Evolutionary conservation across 257 asterid genomes (phyloP).

Genomic region (Nicotiana benthamiana): DNA sequence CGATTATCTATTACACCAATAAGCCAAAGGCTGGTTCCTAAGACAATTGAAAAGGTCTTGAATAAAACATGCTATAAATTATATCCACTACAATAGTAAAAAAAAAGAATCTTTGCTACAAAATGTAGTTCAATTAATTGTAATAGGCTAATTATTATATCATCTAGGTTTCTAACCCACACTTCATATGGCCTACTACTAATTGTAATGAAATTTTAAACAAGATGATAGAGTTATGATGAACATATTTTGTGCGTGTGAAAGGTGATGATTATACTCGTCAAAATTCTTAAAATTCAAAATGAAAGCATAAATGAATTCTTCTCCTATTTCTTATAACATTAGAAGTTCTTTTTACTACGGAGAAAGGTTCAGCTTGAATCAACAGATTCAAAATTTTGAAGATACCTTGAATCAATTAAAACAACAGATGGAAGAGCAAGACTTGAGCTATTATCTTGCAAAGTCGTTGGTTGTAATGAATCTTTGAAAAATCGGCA

Average conservation of each 20-base stretch:
- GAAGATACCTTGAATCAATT: conserved; percentile 35
- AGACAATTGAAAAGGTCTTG: too few species aligned
- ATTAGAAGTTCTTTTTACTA: neutral
- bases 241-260: too few species aligned
- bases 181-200: neutral
- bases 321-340: neutral
- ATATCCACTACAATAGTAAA: neutral
- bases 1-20: too few species aligned
- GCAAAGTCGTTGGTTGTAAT: conserved; percentile 41
- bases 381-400: conserved; percentile 40
- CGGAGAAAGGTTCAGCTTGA: conserved; percentile 66
- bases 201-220: neutral
- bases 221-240: neutral
- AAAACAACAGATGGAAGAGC: conserved; percentile 26
- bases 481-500: too few species aligned
- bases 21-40: too few species aligned
- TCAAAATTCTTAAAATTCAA: too few species aligned
- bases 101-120: too few species aligned
- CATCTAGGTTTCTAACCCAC: neutral
- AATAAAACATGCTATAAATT: too few species aligned
- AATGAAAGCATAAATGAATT: neutral
- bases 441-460: conserved; percentile 31
- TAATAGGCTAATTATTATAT: neutral
- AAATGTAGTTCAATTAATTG: neutral
- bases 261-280: neutral